Percentiles rank a stretch among this genome's conserved stretches.
Conservation (phyloP, 73 alveolate species). For the Breviolum minutum region DNA sequence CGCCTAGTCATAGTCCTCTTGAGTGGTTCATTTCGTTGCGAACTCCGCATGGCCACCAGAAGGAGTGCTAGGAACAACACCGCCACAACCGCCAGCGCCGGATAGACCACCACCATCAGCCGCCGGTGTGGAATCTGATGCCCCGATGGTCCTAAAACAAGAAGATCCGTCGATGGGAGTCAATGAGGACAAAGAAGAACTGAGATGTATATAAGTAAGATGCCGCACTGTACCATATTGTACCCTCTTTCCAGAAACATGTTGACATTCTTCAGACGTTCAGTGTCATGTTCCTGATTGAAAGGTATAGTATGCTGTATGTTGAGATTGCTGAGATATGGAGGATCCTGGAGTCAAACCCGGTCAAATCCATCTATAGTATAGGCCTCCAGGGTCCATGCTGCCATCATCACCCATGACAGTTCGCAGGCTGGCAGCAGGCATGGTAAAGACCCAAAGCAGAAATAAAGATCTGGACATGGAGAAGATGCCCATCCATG, state of each 20-base stretch:
- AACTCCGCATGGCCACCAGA: background rate
- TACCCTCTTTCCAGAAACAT: too few relatives aligned
- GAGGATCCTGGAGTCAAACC: too few relatives aligned
- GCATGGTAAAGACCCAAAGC: background rate
- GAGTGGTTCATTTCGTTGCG: background rate
- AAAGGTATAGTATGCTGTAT: too few relatives aligned
- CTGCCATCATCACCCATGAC: background rate
- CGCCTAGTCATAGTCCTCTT: constrained; percentile 29
- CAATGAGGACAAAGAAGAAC: background rate
- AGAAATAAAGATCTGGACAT: too few relatives aligned
- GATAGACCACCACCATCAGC: constrained; percentile 38
- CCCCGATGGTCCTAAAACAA: background rate
- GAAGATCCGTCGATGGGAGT: background rate
- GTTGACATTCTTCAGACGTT: too few relatives aligned
- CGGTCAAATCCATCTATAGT: too few relatives aligned
- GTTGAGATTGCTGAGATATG: too few relatives aligned
- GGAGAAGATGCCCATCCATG: too few relatives aligned
- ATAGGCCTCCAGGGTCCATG: background rate
- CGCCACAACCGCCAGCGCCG: constrained; percentile 58
- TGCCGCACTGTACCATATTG: too few relatives aligned
- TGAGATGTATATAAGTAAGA: too few relatives aligned
- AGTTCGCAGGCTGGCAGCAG: background rate
- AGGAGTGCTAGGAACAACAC: background rate
- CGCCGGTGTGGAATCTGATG: constrained; percentile 44
- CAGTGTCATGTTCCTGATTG: too few relatives aligned